Base-by-base conservation (phyloP, 2,329 filamentous ascomycete genomes). In the Ophiocordyceps unilateralis region DNA sequence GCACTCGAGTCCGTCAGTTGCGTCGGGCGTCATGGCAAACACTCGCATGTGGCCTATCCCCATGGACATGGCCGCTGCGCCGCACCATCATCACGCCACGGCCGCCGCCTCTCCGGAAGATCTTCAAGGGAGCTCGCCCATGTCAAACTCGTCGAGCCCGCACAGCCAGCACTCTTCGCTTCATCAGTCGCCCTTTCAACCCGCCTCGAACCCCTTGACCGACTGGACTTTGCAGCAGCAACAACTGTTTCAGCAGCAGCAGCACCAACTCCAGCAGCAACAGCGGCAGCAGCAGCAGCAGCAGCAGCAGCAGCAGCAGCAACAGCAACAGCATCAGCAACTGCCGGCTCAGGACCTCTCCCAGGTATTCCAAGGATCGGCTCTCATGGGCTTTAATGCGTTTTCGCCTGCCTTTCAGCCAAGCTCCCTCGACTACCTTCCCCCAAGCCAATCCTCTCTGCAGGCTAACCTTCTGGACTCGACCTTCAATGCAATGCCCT, bases 391-490 rank as follows among this genome's bases (percentile, higher is more conserved):
- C 49, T 76, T 73, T 57, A 69, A 68, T 52, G 59, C 70, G 9
- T 75, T 72, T 50, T 58, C 65, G 20, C 50, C 67, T 37, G 63
- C 59, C 50, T 75, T 71, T 54, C 74, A 71, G 54, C 66, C 70
- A 46, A 70, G 65, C 44, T 61, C 72, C 28, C 67, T 78, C 45
- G 75, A 75, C 48, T 81, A 80, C 60, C 67, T 72, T 47, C 78
- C 70, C 43, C 68, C 68, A 8, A 74, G 75, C 8, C 80, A 83
- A 53, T 71, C 74, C 28, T 68, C 75, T 34, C 66, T 84, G 47
- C 76, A 78, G 48, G 65, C 75, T 15, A 68, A 78, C 49, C 59
- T 77, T 30, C 66, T 86, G 53, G 79, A 82, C 46, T 70, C 74
- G 30, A 64, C 75, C 4, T 87, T 82, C 61, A 65, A 59, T 52